Evolutionary conservation across 495 filamentous ascomycete genomes (phyloP).

Genomic region (Articulospora tetracladia): DNA sequence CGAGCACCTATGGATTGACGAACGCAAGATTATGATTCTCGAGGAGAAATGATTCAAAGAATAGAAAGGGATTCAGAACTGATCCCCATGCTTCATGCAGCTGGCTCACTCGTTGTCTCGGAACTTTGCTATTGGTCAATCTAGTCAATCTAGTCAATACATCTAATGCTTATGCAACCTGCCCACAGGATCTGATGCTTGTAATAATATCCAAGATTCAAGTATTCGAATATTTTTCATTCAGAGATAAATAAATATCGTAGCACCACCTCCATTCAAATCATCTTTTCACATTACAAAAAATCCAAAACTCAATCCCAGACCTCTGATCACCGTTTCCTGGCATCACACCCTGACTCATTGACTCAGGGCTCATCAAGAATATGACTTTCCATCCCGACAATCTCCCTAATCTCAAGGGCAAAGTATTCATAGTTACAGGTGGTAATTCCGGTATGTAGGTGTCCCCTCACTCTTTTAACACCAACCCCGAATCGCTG

Average conservation of each 20-base stretch:
- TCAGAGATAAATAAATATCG: too few species aligned
- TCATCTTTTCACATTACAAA: slow-evolving; percentile 18
- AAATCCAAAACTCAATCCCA: slow-evolving; percentile 23
- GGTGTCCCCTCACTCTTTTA: slow-evolving; percentile 21
- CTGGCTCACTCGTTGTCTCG: slow-evolving; percentile 33
- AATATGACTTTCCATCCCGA: slow-evolving; percentile 40
- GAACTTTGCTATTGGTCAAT: slow-evolving; percentile 27
- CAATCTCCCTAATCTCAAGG: slow-evolving; percentile 45
- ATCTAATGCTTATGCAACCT: too few species aligned
- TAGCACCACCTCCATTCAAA: too few species aligned
- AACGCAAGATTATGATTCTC: too few species aligned
- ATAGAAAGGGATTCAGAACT: too few species aligned
- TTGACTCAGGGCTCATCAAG: slow-evolving; percentile 22
- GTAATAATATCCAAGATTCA: too few species aligned
- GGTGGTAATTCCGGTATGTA: slow-evolving; percentile 48
- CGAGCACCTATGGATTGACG: too few species aligned
- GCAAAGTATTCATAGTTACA: slow-evolving; percentile 61
- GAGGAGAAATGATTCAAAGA: too few species aligned
- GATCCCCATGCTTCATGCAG: slow-evolving; percentile 29
- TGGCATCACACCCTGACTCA: slow-evolving; percentile 15
- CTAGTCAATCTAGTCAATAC: too few species aligned
- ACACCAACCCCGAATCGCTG: slow-evolving; percentile 15
- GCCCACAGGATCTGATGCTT: too few species aligned
- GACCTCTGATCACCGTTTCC: slow-evolving; percentile 20
- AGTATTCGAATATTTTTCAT: too few species aligned